Percentiles rank a stretch among this genome's conserved stretches.
Evolutionary conservation across 139 green algal genomes (phyloP).

Genomic region (Eudorina sp.): DNA sequence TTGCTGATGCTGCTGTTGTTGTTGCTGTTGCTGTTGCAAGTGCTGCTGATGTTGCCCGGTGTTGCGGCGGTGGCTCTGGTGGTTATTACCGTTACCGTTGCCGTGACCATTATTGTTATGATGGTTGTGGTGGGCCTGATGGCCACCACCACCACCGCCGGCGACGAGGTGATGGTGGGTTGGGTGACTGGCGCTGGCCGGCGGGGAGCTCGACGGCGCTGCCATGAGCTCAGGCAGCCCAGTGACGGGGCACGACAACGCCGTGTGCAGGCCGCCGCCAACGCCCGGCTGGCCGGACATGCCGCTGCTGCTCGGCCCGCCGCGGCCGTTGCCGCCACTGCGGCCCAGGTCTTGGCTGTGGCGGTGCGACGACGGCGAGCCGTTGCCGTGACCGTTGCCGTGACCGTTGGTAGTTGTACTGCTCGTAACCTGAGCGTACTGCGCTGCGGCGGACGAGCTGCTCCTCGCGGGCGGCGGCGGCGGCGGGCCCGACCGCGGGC

Average conservation of each 20-base stretch:
- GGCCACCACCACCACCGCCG: background rate
- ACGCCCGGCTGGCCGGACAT: background rate
- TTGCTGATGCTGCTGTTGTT: background rate
- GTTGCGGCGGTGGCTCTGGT: background rate
- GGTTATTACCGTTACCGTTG: too few relatives aligned
- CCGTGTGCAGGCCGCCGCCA: background rate
- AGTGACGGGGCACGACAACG: constrained; percentile 12
- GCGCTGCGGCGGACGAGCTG: background rate
- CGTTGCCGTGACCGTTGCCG: background rate
- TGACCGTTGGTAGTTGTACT: background rate
- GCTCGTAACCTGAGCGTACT: background rate
- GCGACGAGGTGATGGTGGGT: background rate
- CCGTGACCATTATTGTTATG: constrained; percentile 4
- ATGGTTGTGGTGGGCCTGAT: constrained; percentile 1
- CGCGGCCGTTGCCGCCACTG: background rate
- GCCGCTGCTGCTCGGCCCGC: background rate
- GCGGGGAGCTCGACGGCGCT: background rate
- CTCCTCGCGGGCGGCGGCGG: constrained; percentile 3
- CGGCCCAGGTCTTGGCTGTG: constrained; percentile 3
- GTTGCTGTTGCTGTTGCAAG: background rate
- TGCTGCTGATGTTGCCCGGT: constrained; percentile 13
- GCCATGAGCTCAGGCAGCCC: background rate
- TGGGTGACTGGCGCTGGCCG: background rate
- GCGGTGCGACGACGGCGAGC: background rate
- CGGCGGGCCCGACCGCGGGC: background rate